Evolutionary conservation across 495 filamentous ascomycete species (phyloP).

Genomic region (Ramalina intermedia): DNA sequence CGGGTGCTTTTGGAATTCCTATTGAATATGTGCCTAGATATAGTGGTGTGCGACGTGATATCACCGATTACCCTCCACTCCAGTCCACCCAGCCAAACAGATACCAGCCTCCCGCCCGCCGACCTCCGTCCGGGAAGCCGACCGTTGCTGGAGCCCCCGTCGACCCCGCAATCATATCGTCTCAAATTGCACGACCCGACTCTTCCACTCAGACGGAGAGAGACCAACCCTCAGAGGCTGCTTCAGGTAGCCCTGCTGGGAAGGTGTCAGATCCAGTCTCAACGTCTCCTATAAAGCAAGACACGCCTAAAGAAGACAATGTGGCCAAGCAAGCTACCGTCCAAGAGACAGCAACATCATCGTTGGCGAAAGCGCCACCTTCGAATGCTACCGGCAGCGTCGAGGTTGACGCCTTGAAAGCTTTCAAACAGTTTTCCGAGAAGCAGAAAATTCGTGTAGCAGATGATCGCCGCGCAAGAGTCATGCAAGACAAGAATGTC

Average conservation of each 20-base stretch:
- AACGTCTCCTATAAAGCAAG: slow-evolving; percentile 12
- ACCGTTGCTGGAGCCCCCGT: slow-evolving; percentile 60
- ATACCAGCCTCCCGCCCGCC: slow-evolving; percentile 79
- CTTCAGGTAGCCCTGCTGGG: slow-evolving; percentile 5
- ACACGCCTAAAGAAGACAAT: slow-evolving; percentile 5
- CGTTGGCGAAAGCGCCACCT: background rate
- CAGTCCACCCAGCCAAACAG: slow-evolving; percentile 50
- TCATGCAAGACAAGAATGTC: slow-evolving; percentile 60
- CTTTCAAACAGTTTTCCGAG: slow-evolving; percentile 72
- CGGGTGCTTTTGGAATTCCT: background rate
- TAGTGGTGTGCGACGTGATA: slow-evolving; percentile 73
- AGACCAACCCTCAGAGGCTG: slow-evolving; percentile 15
- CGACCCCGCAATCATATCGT: slow-evolving; percentile 71
- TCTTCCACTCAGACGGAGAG: slow-evolving; percentile 22
- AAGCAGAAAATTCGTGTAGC: slow-evolving; percentile 57
- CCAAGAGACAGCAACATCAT: background rate
- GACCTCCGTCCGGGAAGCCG: slow-evolving; percentile 58
- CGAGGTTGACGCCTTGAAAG: slow-evolving; percentile 59
- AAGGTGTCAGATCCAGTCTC: background rate
- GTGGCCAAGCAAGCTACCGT: slow-evolving; percentile 3
- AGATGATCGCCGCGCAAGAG: slow-evolving; percentile 56
- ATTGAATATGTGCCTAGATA: slow-evolving; percentile 39
- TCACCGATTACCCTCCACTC: slow-evolving; percentile 52
- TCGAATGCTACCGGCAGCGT: slow-evolving; percentile 63
- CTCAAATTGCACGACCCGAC: slow-evolving; percentile 46